Percentiles rank a stretch among this genome's conserved stretches.
phyloP scores from a whole-genome alignment of 139 green algal species.

The Edaphochlamys debaryana region DNA sequence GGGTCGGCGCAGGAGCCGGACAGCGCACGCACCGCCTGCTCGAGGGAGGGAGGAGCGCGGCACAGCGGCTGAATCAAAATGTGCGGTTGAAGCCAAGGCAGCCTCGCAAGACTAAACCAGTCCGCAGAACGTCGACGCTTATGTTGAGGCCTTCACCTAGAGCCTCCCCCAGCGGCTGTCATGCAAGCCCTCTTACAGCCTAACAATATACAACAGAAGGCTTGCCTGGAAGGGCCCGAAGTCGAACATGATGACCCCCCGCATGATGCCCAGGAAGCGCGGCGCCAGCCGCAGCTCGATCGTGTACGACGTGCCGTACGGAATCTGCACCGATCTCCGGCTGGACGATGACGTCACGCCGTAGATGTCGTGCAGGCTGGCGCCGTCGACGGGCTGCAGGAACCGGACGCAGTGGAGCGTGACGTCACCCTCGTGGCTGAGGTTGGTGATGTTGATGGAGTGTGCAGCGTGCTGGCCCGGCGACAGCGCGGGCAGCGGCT shows the following conservation, averaged over 20 bases:
- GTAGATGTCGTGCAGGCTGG: background rate
- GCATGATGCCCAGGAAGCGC: slow-evolving; percentile 7
- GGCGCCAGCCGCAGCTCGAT: background rate
- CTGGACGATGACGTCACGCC: too few species aligned
- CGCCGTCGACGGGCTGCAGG: background rate
- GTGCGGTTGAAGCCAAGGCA: too few species aligned
- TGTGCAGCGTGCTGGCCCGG: background rate
- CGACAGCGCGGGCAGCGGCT: slow-evolving; percentile 1
- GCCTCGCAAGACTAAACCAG: too few species aligned
- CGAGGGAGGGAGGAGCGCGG: background rate
- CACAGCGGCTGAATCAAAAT: background rate
- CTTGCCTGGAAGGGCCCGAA: background rate
- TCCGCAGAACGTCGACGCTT: too few species aligned
- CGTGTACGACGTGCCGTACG: background rate
- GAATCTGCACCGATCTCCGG: background rate
- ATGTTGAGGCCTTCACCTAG: too few species aligned
- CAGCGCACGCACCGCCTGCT: background rate
- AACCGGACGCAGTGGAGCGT: background rate
- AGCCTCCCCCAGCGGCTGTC: too few species aligned
- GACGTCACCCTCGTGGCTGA: background rate
- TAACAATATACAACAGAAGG: too few species aligned
- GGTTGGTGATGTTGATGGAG: slow-evolving; percentile 13
- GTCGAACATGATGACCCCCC: slow-evolving; percentile 21
- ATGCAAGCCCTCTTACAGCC: too few species aligned
- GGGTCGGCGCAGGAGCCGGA: background rate